Percentiles rank a stretch among this genome's conserved stretches.
phyloP scores from a whole-genome alignment of 768 basidiomycete genomes.

The Lactarius sanguifluus region DNA sequence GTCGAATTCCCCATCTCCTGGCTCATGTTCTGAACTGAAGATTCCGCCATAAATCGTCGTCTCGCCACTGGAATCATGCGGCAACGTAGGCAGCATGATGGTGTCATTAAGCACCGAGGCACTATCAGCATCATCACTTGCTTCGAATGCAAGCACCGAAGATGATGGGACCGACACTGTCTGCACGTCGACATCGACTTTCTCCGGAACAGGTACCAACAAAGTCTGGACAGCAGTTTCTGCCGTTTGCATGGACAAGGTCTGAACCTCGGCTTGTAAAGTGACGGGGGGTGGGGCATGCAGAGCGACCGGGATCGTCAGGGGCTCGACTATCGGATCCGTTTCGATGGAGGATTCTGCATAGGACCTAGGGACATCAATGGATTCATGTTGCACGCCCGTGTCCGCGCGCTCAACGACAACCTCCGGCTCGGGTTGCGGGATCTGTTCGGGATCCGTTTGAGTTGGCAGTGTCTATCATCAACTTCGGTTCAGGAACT shows the following conservation, averaged over 20 bases:
- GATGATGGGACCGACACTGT: conserved; percentile 13
- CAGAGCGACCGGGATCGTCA: conserved; percentile 16
- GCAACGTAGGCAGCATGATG: conserved; percentile 24
- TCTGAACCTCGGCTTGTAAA: conserved; percentile 40
- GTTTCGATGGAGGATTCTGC: conserved; percentile 27
- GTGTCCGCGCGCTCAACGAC: conserved; percentile 42
- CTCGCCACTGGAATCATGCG: conserved; percentile 36
- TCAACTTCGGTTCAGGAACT: conserved; percentile 13
- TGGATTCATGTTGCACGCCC: conserved; percentile 49
- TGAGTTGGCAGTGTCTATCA: conserved; percentile 36
- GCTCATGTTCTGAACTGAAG: conserved; percentile 33
- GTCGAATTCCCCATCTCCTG: conserved; percentile 42
- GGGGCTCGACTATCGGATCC: conserved; percentile 33
- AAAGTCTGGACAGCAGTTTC: conserved; percentile 40
- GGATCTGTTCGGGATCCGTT: conserved; percentile 34
- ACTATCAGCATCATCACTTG: conserved; percentile 4
- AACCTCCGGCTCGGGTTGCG: conserved; percentile 10
- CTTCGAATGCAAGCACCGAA: conserved; percentile 26
- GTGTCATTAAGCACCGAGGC: conserved; percentile 20
- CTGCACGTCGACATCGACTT: conserved; percentile 30
- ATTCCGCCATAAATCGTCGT: conserved; percentile 33
- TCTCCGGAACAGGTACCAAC: conserved; percentile 23
- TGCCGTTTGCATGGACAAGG: conserved; percentile 33
- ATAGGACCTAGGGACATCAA: conserved; percentile 34
- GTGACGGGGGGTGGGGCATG: conserved; percentile 18